Conservation (phyloP, 1,284 basidiomycete species). For the Austroboletus novae-zelandiae region DNA sequence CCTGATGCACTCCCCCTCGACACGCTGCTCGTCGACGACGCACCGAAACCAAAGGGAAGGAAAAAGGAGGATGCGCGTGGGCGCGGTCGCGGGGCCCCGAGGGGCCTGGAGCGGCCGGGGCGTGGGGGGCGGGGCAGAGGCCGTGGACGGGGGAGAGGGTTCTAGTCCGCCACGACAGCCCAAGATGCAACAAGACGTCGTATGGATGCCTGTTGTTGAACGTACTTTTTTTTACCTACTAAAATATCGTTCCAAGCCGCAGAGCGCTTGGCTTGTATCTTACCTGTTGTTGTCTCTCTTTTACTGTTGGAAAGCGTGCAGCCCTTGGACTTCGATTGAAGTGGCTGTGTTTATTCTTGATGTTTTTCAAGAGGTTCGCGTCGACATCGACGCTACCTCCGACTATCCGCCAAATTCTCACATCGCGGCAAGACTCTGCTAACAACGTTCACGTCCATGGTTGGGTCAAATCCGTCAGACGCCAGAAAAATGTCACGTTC, state of each 20-base stretch:
- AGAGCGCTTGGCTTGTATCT: constrained; percentile 25
- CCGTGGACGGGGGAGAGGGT: constrained; percentile 49
- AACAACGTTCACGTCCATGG: constrained; percentile 51
- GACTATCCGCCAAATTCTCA: constrained; percentile 58
- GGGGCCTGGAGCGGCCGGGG: constrained; percentile 39
- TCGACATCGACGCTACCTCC: constrained; percentile 38
- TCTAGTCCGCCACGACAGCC: constrained; percentile 7
- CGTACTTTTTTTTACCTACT: constrained; percentile 19
- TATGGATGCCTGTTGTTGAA: constrained; percentile 6
- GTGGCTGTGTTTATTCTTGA: constrained; percentile 28
- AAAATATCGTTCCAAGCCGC: constrained; percentile 20
- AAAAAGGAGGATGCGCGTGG: constrained; percentile 76
- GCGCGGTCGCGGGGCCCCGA: constrained; percentile 47
- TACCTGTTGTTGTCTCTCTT: constrained; percentile 14
- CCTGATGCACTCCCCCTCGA: constrained; percentile 96
- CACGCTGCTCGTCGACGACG: constrained; percentile 95
- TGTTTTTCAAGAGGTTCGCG: constrained; percentile 29
- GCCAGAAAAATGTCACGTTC: constrained; percentile 86
- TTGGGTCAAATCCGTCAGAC: constrained; percentile 82
- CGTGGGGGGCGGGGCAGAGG: constrained; percentile 50
- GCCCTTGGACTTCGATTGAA: background rate
- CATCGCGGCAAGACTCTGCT: constrained; percentile 19
- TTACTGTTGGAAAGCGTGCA: background rate
- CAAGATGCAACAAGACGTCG: constrained; percentile 6
- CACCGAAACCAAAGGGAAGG: constrained; percentile 90